Evolutionary conservation across 2,329 filamentous ascomycete species (phyloP).

Genomic region (Trematosphaeria pertusa): DNA sequence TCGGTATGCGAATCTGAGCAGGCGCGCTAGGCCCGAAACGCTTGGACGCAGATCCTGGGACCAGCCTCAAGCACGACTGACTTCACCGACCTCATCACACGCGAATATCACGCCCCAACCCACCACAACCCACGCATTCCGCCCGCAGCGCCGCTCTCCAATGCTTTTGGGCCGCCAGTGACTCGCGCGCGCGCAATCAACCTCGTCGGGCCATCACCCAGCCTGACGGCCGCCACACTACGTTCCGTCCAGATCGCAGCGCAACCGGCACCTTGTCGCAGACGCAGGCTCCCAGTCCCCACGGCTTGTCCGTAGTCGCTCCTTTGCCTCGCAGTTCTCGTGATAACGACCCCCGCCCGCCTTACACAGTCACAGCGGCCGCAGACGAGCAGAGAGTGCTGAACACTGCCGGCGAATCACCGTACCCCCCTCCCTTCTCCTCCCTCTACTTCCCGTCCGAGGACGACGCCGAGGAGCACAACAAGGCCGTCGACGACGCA

Average conservation of each 20-base stretch:
- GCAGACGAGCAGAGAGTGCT: constrained; percentile 45
- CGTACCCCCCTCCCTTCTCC: constrained; percentile 67
- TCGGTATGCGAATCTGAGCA: constrained; percentile 11
- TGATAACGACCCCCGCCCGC: constrained; percentile 33
- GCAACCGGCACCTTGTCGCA: constrained; percentile 54
- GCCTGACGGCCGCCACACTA: constrained; percentile 29
- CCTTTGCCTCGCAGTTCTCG: constrained; percentile 43
- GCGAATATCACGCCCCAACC: constrained; percentile 11
- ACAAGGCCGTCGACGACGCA: constrained; percentile 49
- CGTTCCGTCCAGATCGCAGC: constrained; percentile 24
- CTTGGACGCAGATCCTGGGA: constrained; percentile 21
- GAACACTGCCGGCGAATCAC: constrained; percentile 59
- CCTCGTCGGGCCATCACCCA: constrained; percentile 34
- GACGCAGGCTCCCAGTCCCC: constrained; percentile 47
- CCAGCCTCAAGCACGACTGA: constrained; percentile 12
- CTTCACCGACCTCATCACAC: constrained; percentile 23
- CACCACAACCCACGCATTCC: constrained; percentile 13
- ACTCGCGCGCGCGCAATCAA: constrained; percentile 33
- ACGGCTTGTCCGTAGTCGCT: constrained; percentile 56
- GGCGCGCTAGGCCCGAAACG: constrained; percentile 29
- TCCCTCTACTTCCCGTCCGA: constrained; percentile 65
- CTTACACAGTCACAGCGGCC: constrained; percentile 36
- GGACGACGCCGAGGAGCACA: constrained; percentile 56
- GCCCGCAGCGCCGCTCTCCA: constrained; percentile 19
- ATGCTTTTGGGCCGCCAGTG: constrained; percentile 36